phyloP scores from a whole-genome alignment of 306 rosid genomes.

The Cotoneaster glaucophyllus region DNA sequence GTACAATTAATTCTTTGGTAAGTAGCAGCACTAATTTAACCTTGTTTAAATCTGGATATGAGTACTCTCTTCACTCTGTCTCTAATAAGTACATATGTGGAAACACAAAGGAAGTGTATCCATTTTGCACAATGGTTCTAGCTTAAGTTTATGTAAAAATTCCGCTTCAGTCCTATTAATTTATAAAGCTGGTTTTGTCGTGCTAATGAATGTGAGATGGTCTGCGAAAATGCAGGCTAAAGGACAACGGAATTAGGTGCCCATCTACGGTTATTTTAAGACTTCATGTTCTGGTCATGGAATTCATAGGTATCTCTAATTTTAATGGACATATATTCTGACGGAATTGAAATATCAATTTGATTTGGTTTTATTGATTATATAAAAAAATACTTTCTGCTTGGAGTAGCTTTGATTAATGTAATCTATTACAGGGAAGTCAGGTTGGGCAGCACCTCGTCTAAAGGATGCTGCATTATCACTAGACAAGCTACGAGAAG shows the following conservation, averaged over 20 bases:
- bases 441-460: constrained; percentile 94
- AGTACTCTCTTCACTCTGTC: neutral
- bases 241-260: constrained; percentile 79
- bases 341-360: neutral
- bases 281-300: constrained; percentile 83
- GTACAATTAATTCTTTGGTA: neutral
- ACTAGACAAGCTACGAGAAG: constrained; percentile 72
- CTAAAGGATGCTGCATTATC: constrained; percentile 87
- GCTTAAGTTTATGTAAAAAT: neutral
- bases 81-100: neutral
- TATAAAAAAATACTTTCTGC: neutral
- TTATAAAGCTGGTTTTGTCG: neutral
- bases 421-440: constrained; percentile 49
- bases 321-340: neutral
- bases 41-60: neutral
- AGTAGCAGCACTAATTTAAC: neutral
- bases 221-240: constrained; percentile 49
- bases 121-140: neutral
- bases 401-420: constrained; percentile 12
- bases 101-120: no score
- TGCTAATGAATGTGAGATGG: neutral
- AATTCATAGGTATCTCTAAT: constrained; percentile 62
- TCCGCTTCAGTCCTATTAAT: neutral
- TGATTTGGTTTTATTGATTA: neutral
- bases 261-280: constrained; percentile 57